These are phyloP conservation scores for Clavispora santaluciae DNA, from an alignment of 805 yeast genomes.

Conservation along the genomic window DNA sequence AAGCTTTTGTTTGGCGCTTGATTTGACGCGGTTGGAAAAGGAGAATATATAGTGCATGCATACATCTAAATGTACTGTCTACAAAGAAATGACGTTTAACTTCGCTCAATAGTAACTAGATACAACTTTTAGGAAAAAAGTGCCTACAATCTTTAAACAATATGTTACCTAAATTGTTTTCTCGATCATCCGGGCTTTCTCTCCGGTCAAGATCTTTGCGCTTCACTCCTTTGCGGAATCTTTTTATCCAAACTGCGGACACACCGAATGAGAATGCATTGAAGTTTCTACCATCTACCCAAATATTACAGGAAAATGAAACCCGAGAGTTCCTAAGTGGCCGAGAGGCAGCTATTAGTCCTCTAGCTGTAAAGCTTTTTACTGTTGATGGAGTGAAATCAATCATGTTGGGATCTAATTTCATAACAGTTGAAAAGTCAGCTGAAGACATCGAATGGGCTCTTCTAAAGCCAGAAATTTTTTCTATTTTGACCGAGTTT, in stretches of 20 bases:
- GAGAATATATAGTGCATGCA: background rate
- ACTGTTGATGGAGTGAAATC: slow-evolving; percentile 71
- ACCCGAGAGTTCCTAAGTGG: slow-evolving; percentile 73
- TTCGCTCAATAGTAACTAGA: background rate
- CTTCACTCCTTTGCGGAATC: slow-evolving; percentile 3
- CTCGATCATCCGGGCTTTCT: background rate
- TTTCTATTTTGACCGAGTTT: slow-evolving; percentile 52
- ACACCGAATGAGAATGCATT: slow-evolving; percentile 87
- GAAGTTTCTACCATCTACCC: slow-evolving; percentile 74
- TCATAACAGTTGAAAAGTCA: slow-evolving; percentile 73
- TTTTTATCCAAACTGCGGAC: slow-evolving; percentile 76
- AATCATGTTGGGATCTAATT: slow-evolving; percentile 77
- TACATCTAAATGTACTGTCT: background rate
- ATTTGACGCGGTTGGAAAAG: background rate
- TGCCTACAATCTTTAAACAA: too few species aligned
- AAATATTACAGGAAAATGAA: slow-evolving; percentile 51
- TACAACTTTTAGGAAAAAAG: too few species aligned
- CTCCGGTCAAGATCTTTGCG: too few species aligned
- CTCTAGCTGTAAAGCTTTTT: slow-evolving; percentile 71
- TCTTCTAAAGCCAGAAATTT: slow-evolving; percentile 61
- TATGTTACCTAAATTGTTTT: background rate
- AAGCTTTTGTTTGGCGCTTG: slow-evolving; percentile 34
- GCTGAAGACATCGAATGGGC: slow-evolving; percentile 51
- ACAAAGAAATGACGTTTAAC: background rate
- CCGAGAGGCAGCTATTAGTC: slow-evolving; percentile 70